These are phyloP conservation scores for Phoenix roebelenii DNA, from an alignment of 176 grass and related monocot species.

Conservation along the genomic window DNA sequence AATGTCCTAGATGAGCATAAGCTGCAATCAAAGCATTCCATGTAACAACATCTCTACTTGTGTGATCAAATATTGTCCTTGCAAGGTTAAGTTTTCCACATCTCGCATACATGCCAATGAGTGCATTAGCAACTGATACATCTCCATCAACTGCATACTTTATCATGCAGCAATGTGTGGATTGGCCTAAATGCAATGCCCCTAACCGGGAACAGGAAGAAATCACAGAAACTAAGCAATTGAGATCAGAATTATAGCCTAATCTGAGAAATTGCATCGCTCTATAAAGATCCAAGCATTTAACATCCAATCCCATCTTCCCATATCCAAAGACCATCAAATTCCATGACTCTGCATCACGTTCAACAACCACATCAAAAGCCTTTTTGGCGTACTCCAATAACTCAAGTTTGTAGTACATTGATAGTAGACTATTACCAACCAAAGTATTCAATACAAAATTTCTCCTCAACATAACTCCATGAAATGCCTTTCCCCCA, in stretches of 20 bases:
- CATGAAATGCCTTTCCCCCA: conserved; percentile 51
- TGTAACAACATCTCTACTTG: conserved; percentile 37
- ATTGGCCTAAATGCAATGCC: conserved; percentile 32
- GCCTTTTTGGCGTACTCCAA: conserved; percentile 30
- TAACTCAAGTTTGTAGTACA: conserved; percentile 53
- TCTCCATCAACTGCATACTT: conserved; percentile 28
- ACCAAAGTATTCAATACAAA: conserved; percentile 26
- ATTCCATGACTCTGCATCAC: conserved; percentile 48
- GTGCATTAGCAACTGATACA: conserved; percentile 49
- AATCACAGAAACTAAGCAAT: conserved; percentile 43
- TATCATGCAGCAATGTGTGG: conserved; percentile 43
- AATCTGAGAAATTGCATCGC: conserved; percentile 31
- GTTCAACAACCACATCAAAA: conserved; percentile 29
- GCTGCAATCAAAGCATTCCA: conserved; percentile 59
- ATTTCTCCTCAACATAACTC: conserved; percentile 41
- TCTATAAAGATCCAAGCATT: conserved; percentile 59
- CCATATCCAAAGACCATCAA: conserved; percentile 43
- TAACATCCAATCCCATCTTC: conserved; percentile 37
- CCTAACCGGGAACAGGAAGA: conserved; percentile 46
- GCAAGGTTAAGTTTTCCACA: conserved; percentile 42
- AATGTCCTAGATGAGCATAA: conserved; percentile 45
- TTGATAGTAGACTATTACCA: conserved; percentile 50
- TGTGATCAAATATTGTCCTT: conserved; percentile 29
- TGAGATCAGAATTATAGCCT: conserved; percentile 29
- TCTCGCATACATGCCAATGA: conserved; percentile 63